phyloP scores from a whole-genome alignment of 2,329 filamentous ascomycete species.

The Scedosporium dehoogii region DNA sequence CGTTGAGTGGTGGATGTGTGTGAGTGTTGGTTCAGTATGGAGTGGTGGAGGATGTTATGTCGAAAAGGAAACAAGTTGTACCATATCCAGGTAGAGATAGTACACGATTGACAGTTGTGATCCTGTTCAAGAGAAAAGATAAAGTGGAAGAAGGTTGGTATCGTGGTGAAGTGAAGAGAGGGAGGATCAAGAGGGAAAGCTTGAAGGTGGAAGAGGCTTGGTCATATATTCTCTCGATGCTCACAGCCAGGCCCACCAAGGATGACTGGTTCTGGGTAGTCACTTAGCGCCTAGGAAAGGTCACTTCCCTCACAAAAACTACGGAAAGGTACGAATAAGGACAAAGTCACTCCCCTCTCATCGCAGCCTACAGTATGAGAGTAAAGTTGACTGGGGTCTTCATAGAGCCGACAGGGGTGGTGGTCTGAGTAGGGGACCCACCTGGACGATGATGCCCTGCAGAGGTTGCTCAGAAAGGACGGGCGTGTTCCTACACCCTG shows the following conservation, averaged over 20 bases:
- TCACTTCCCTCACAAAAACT: neutral
- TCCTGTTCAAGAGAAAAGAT: neutral
- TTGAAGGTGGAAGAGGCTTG: neutral
- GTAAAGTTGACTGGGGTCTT: constrained; percentile 3
- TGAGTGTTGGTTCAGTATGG: neutral
- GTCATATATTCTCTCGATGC: constrained; percentile 7
- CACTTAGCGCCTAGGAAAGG: neutral
- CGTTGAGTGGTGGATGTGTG: neutral
- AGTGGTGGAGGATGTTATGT: neutral
- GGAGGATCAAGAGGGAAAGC: neutral
- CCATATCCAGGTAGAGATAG: neutral
- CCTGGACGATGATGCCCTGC: neutral
- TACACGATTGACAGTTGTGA: neutral
- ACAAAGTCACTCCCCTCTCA: neutral
- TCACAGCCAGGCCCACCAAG: constrained; percentile 4
- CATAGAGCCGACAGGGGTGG: neutral
- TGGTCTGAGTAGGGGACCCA: constrained; percentile 6
- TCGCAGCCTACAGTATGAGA: neutral
- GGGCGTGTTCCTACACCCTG: neutral
- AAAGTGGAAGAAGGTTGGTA: neutral
- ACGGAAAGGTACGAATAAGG: neutral
- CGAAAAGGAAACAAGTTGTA: neutral
- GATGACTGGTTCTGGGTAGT: constrained; percentile 1
- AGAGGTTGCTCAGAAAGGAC: constrained; percentile 5
- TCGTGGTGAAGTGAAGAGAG: neutral